phyloP scores from a whole-genome alignment of 2,329 filamentous ascomycete species.

The Geosmithia putterillii region DNA sequence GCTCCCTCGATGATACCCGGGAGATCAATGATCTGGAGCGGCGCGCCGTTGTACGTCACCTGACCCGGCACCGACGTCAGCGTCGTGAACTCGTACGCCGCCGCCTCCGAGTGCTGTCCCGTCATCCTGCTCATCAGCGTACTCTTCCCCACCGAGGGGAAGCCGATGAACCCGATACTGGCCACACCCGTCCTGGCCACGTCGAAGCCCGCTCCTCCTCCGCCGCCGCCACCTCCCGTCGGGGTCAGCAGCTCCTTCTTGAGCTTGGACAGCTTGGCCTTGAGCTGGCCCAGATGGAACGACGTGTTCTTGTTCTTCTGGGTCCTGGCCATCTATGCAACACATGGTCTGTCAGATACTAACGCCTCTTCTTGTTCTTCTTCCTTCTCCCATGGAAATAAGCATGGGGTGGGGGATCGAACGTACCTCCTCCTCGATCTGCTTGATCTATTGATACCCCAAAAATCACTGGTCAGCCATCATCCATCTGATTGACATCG shows the following conservation, averaged over 20 bases:
- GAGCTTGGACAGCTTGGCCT: constrained; percentile 95
- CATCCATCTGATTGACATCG: background rate
- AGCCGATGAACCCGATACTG: constrained; percentile 94
- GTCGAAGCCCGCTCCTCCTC: constrained; percentile 86
- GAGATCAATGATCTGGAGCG: constrained; percentile 95
- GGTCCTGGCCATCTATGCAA: constrained; percentile 72
- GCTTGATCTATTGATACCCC: constrained; percentile 64
- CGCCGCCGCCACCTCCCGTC: constrained; percentile 65
- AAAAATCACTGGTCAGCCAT: background rate
- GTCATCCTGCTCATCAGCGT: constrained; percentile 92
- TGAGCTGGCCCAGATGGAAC: constrained; percentile 88
- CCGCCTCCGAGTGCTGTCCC: constrained; percentile 92
- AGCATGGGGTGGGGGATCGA: background rate
- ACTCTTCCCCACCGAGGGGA: constrained; percentile 96
- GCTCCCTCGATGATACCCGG: constrained; percentile 98
- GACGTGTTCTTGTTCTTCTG: constrained; percentile 97
- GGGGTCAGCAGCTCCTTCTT: constrained; percentile 93
- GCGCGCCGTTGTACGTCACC: constrained; percentile 91
- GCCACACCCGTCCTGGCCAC: constrained; percentile 96
- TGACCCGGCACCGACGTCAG: constrained; percentile 95
- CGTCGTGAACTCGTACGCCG: constrained; percentile 97
- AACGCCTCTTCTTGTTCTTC: too few relatives aligned
- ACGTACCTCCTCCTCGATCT: constrained; percentile 85
- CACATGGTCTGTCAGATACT: background rate
- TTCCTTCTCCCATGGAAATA: too few relatives aligned